phyloP scores from a whole-genome alignment of 129 eudicot species.

The Deinandra increscens region DNA sequence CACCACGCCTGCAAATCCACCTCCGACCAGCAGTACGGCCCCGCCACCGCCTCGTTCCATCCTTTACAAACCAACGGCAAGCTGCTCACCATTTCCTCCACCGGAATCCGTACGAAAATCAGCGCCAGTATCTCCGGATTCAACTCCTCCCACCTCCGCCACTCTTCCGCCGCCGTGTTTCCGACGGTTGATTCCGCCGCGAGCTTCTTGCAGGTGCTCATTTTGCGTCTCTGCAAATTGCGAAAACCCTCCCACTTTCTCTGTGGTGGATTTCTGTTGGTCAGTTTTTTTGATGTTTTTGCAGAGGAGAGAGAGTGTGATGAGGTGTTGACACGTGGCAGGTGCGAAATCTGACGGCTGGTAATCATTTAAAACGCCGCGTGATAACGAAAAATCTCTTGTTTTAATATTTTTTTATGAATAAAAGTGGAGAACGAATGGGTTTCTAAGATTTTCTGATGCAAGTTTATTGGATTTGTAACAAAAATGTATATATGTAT shows the following conservation, averaged over 20 bases:
- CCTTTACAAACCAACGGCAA: constrained; percentile 39
- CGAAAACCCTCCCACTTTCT: not conserved
- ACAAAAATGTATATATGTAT: no score
- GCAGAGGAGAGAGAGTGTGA: constrained; percentile 3
- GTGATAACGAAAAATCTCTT: no score
- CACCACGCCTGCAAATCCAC: constrained; percentile 36
- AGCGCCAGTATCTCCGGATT: constrained; percentile 34
- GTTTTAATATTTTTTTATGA: no score
- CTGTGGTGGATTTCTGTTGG: not conserved
- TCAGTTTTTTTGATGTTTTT: not conserved
- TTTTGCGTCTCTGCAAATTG: not conserved
- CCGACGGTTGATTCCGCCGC: not conserved
- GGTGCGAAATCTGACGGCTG: constrained; percentile 2
- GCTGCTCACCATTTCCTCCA: constrained; percentile 32
- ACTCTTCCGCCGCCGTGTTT: not conserved
- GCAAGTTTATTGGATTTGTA: no score
- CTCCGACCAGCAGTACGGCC: constrained; percentile 44
- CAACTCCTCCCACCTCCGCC: constrained; percentile 16
- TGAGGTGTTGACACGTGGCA: constrained; percentile 4
- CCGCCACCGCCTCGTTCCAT: constrained; percentile 34
- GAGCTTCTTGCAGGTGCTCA: constrained; percentile 12
- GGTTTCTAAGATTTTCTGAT: no score
- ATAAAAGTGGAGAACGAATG: no score
- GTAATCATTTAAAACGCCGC: not conserved
- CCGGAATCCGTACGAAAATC: constrained; percentile 26